Evolutionary conservation across 2,329 filamentous ascomycete species (phyloP).

Genomic region (Ascochyta rabiei): DNA sequence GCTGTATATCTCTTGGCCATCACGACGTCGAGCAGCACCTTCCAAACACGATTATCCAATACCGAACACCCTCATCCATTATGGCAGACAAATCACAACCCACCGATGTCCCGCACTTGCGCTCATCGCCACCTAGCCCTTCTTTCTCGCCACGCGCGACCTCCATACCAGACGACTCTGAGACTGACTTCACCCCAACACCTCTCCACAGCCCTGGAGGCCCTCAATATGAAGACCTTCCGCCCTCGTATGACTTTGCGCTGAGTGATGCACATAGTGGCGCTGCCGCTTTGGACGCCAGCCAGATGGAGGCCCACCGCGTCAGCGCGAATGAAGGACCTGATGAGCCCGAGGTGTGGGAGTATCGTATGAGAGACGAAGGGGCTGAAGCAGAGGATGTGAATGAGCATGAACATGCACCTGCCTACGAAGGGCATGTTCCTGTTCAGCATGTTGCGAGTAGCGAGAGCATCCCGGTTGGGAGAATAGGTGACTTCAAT

Average conservation of each 20-base stretch:
- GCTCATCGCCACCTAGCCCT: conserved; percentile 22
- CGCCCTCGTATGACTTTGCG: conserved; percentile 47
- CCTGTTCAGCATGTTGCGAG: conserved; percentile 34
- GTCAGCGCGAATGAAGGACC: conserved; percentile 31
- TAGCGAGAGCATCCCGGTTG: conserved; percentile 33
- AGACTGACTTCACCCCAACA: conserved; percentile 40
- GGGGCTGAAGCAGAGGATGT: conserved; percentile 19
- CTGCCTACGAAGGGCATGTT: conserved; percentile 28
- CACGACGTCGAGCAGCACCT: not conserved
- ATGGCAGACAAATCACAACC: conserved; percentile 32
- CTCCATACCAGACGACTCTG: conserved; percentile 42
- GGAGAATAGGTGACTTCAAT: conserved; percentile 13
- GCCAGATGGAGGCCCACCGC: conserved; percentile 37
- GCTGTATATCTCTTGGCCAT: conserved; percentile 5
- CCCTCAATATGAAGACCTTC: conserved; percentile 45
- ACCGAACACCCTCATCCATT: not conserved
- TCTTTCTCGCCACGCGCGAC: conserved; percentile 36
- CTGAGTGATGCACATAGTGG: conserved; percentile 38
- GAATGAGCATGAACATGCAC: conserved; percentile 23
- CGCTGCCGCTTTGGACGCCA: conserved; percentile 32
- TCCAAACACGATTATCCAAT: not conserved
- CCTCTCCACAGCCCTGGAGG: conserved; percentile 40
- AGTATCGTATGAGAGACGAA: conserved; percentile 31
- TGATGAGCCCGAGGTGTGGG: conserved; percentile 31
- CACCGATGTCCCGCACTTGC: conserved; percentile 17